Evolutionary conservation across 306 rosid genomes (phyloP), one percentile per base, ranked within the genome.

Genomic region (Pterocarpus macrocarpus): DNA sequence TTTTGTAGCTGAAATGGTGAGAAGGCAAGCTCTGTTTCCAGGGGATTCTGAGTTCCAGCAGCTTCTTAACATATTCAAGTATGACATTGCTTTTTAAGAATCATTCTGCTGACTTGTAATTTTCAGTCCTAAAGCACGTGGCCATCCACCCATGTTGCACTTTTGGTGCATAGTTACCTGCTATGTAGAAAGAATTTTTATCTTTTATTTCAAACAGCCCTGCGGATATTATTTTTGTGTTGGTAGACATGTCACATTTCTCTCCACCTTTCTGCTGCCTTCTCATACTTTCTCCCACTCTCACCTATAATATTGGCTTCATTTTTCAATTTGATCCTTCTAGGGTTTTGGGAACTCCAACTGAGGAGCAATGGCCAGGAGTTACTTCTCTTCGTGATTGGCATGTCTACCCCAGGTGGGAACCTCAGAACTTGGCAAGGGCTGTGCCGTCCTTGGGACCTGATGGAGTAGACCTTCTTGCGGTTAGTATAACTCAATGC

Each of bases 21-120:
- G 97, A 77, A 88, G 97, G 81, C 98, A 93, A 74, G 97, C 97
- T 32, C 63, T 95, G 45, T 95, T 95, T 80, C 96, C 97, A 0
- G 99, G 98, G 33, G 99, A 95, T 85, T 95, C 98, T 16, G 99
- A 95, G 81, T 95, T 93, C 81, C 98, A 90, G 76, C 98, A 95
- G 75, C 85, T 95, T 86, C 92, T 95, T 38, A 90, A 91, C 85
- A 95, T 95, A 77, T 95, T 95, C 87, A 95, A 94, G 97, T 88
- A 45, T 57, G 34, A 36, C 30, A 44, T 61, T 71, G 8, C 47
- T 74, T 58, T 28, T 41, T 4, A 39, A 38, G 7, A 73, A 65
- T 53, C 66, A 53, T 43, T 52, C 11, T 52, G 10, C 64, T 49
- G 3, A 36, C 32, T 14, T 11, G 7, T 39, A 10, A 45, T 11